A percentile compares a stretch with the other conserved stretches of the same genome.
Evolutionary conservation across 192 early-diverging fungal species (phyloP).

Genomic region (Rhizophlyctis rosea): DNA sequence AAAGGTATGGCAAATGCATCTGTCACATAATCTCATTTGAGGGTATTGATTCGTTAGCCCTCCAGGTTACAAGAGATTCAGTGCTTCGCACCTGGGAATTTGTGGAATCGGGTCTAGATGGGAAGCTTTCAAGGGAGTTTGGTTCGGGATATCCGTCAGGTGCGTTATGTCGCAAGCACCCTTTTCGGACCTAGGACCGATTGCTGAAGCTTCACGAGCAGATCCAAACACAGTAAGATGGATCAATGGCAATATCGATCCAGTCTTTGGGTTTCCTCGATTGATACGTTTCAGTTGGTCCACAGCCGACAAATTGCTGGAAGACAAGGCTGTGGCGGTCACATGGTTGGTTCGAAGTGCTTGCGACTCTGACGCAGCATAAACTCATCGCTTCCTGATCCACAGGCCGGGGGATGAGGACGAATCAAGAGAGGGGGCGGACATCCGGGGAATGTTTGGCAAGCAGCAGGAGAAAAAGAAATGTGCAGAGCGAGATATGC

Average conservation of each 20-base stretch:
- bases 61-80: conserved; percentile 67
- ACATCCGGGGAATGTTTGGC: conserved; percentile 13
- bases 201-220: conserved; percentile 14
- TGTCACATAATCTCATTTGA: background rate
- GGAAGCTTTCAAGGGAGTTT: conserved; percentile 52
- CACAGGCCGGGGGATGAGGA: conserved; percentile 18
- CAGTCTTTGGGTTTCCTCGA: conserved; percentile 89
- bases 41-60: background rate
- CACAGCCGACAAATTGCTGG: conserved; percentile 73
- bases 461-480: background rate
- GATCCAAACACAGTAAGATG: conserved; percentile 90
- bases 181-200: background rate
- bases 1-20: conserved; percentile 56
- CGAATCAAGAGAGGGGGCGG: conserved; percentile 1
- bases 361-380: too few species aligned
- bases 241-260: conserved; percentile 74
- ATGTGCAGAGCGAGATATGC: background rate
- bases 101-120: conserved; percentile 53
- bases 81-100: conserved; percentile 64
- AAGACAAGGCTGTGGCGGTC: conserved; percentile 54
- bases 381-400: too few species aligned
- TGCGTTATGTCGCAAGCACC: conserved; percentile 18
- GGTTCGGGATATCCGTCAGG: conserved; percentile 91
- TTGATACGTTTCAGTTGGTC: conserved; percentile 95
- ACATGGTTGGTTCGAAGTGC: conserved; percentile 39